A percentile compares a stretch with the other conserved stretches of the same genome.
Evolutionary conservation across 2,329 filamentous ascomycete species (phyloP).

Genomic region (Ceratocystiopsis minuta): DNA sequence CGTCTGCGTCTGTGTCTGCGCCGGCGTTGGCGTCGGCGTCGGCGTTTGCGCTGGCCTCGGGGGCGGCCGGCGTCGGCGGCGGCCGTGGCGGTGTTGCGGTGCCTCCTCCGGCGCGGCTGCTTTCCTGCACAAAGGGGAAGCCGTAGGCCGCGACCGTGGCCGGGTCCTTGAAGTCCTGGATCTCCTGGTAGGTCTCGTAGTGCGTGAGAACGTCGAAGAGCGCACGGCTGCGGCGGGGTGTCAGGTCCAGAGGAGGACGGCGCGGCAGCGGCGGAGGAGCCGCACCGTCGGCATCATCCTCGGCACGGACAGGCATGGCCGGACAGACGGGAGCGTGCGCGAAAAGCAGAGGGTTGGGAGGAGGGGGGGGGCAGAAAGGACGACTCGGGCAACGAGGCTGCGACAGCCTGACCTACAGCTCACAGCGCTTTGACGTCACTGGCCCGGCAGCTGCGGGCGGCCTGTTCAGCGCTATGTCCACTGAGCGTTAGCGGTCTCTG

Average conservation of each 20-base stretch:
- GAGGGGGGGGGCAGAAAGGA: too few relatives aligned
- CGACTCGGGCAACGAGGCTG: too few relatives aligned
- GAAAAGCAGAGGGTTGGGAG: too few relatives aligned
- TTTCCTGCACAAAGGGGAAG: constrained; percentile 38
- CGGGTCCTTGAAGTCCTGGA: constrained; percentile 51
- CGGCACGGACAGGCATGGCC: too few relatives aligned
- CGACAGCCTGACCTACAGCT: too few relatives aligned
- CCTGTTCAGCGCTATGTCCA: too few relatives aligned
- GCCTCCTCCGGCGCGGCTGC: neutral
- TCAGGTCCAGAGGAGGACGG: neutral
- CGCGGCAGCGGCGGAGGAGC: neutral
- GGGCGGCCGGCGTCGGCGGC: neutral
- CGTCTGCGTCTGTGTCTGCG: neutral
- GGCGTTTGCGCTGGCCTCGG: neutral
- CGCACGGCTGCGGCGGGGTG: constrained; percentile 25
- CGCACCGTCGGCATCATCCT: too few relatives aligned
- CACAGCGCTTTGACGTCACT: too few relatives aligned
- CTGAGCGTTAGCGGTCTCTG: too few relatives aligned
- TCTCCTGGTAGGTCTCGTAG: constrained; percentile 45
- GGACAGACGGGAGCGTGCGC: too few relatives aligned
- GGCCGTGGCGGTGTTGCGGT: neutral
- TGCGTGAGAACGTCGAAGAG: constrained; percentile 44
- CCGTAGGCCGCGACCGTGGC: constrained; percentile 49
- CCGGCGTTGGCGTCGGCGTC: neutral
- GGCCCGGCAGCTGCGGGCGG: too few relatives aligned